Conservation (phyloP, 306 rosid species). For the Cucurbita argyrosperma region DNA sequence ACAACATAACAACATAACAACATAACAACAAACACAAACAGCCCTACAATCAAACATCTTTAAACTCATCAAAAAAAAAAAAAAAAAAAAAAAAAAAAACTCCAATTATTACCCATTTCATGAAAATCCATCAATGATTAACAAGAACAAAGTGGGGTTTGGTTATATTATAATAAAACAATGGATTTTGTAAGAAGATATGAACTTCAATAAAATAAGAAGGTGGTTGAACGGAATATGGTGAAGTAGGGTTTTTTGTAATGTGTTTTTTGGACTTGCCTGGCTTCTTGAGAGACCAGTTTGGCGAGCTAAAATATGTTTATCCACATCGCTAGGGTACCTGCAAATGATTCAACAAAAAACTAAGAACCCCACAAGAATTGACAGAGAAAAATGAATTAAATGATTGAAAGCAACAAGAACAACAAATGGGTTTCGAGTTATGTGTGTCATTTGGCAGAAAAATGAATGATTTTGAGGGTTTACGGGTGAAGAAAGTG, state of each 20-base stretch:
- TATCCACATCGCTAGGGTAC: constrained; percentile 95
- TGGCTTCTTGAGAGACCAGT: constrained; percentile 99
- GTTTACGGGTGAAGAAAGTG: constrained; percentile 94
- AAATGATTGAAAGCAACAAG: constrained; percentile 28
- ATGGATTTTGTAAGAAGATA: not conserved
- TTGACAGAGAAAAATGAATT: constrained; percentile 8
- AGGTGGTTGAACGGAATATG: not conserved
- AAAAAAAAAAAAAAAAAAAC: no score
- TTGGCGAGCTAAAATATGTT: constrained; percentile 91
- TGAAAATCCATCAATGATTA: not conserved
- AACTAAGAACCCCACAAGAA: constrained; percentile 15
- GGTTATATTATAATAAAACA: not conserved
- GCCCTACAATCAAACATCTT: not conserved
- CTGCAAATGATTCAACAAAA: constrained; percentile 26
- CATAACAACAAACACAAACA: not conserved
- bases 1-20: constrained; percentile 12
- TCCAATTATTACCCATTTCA: not conserved
- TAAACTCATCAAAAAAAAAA: not conserved
- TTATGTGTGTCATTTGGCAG: constrained; percentile 8
- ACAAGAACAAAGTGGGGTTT: not conserved
- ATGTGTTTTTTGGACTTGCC: constrained; percentile 31
- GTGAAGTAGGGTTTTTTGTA: not conserved
- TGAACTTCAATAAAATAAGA: not conserved
- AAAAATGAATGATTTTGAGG: not conserved
- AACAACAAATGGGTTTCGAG: constrained; percentile 12